These are phyloP conservation scores for Diaporthe capsici DNA, from an alignment of 2,329 filamentous ascomycete genomes.

Conservation along the genomic window DNA sequence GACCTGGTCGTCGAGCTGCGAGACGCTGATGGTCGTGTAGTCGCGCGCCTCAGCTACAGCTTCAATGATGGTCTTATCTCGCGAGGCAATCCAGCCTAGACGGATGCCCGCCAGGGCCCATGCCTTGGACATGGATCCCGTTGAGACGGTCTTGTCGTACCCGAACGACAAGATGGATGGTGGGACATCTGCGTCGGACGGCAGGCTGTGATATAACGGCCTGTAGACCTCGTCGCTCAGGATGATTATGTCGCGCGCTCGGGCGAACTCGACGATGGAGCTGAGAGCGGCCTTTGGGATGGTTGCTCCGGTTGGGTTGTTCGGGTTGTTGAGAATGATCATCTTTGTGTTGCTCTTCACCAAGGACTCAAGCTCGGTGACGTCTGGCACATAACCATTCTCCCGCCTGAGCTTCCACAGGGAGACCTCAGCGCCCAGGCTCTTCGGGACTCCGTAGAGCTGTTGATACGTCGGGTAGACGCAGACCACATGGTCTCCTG, in stretches of 20 bases:
- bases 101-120: conserved; percentile 87
- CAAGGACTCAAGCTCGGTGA: conserved; percentile 75
- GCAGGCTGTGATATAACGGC: conserved; percentile 80
- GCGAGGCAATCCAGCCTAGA: conserved; percentile 85
- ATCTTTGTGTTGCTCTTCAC: conserved; percentile 79
- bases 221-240: conserved; percentile 87
- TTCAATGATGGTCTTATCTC: conserved; percentile 72
- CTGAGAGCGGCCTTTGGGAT: conserved; percentile 74
- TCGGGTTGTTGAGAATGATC: conserved; percentile 77
- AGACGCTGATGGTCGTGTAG: conserved; percentile 90
- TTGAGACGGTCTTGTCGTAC: conserved; percentile 79
- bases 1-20: conserved; percentile 84
- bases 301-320: conserved; percentile 84
- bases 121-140: conserved; percentile 87
- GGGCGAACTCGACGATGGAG: conserved; percentile 74
- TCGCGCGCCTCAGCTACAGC: conserved; percentile 76
- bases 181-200: conserved; percentile 65
- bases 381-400: conserved; percentile 76
- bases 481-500: conserved; percentile 87
- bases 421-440: conserved; percentile 82
- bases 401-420: conserved; percentile 79
- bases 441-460: conserved; percentile 81
- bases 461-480: conserved; percentile 92
- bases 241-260: conserved; percentile 73
- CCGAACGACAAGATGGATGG: conserved; percentile 80